Base-by-base conservation (phyloP, 768 basidiomycete species). In the Coprinopsis sp. region DNA sequence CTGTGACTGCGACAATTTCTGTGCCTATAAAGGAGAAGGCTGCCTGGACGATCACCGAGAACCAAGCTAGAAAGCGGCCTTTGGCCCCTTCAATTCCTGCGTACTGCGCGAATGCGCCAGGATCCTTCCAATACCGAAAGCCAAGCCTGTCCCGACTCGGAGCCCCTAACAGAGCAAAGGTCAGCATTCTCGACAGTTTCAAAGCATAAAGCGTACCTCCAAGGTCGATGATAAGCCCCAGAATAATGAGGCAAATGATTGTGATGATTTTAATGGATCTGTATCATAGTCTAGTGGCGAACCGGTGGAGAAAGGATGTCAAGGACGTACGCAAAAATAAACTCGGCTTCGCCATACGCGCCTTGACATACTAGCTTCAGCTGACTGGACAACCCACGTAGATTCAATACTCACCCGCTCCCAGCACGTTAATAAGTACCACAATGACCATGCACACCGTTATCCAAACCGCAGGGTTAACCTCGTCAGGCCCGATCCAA, bases 21-120 rank as follows among this genome's bases (percentile, higher is more conserved):
- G 91, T 93, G 13, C 93, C 94, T 50, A 93, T 91, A 52, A 69
- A 94, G 10, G 90, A 91, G 72, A 94, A 96, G 12, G 90, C 91
- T 3, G 94, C 94, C 54, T 93, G 86, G 6, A 83, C 81, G 66
- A 95, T 62, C 13, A 74, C 71, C 12, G 70, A 71, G 72, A 71
- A 76, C 63, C 68, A 78, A 4, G 72, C 77, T 25, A 79, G 58
- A 76, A 97, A 96, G 21, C 71, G 79, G 7, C 92, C 93, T 54
- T 77, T 78, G 2, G 76, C 50, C 3, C 94, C 94, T 3, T 57
- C 5, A 18, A 91, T 88, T 3, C 63, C 70, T 11, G 70, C 11
- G 56, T 67, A 89, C 57, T 95, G 90, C 8, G 74, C 82, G 59
- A 97, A 91, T 0, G 94, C 83, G 10, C 95, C 95, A 0, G 93